phyloP scores from a whole-genome alignment of 2,329 filamentous ascomycete genomes.

The Fusarium verticillioides region DNA sequence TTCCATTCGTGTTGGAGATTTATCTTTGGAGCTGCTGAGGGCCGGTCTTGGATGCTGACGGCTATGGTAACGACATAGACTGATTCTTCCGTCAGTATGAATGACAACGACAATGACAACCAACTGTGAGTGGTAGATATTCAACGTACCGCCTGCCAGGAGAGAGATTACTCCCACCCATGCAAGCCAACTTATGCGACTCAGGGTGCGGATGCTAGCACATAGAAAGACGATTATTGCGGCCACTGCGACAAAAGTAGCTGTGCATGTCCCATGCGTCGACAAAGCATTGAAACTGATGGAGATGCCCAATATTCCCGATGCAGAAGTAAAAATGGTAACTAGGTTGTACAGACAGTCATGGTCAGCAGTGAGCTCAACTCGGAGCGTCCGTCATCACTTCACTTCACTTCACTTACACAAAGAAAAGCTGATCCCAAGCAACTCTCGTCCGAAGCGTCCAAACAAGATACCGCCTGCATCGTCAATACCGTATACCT shows the following conservation, averaged over 20 bases:
- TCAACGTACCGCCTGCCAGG: slow-evolving; percentile 17
- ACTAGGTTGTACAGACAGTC: neutral
- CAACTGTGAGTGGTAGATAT: no score
- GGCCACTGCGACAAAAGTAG: slow-evolving; percentile 53
- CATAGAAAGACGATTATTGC: slow-evolving; percentile 45
- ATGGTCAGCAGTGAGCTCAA: neutral
- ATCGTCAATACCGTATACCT: slow-evolving; percentile 66
- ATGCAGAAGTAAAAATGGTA: slow-evolving; percentile 35
- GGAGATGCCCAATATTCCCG: slow-evolving; percentile 47
- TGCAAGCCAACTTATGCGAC: slow-evolving; percentile 48
- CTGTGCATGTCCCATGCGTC: slow-evolving; percentile 52
- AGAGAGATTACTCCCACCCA: slow-evolving; percentile 42
- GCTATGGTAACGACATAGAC: slow-evolving; percentile 41
- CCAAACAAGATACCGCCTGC: slow-evolving; percentile 62
- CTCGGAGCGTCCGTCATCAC: no score
- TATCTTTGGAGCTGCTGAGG: slow-evolving; percentile 21
- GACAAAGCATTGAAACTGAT: slow-evolving; percentile 55
- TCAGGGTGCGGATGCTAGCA: slow-evolving; percentile 48
- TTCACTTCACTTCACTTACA: slow-evolving; percentile 20
- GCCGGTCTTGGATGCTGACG: slow-evolving; percentile 37
- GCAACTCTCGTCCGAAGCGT: slow-evolving; percentile 55
- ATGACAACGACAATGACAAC: neutral
- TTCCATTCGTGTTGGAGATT: slow-evolving; percentile 36
- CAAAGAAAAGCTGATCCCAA: slow-evolving; percentile 53
- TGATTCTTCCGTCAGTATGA: neutral